These are phyloP conservation scores for Quercus alba DNA, from an alignment of 306 rosid genomes.

Conservation along the genomic window DNA sequence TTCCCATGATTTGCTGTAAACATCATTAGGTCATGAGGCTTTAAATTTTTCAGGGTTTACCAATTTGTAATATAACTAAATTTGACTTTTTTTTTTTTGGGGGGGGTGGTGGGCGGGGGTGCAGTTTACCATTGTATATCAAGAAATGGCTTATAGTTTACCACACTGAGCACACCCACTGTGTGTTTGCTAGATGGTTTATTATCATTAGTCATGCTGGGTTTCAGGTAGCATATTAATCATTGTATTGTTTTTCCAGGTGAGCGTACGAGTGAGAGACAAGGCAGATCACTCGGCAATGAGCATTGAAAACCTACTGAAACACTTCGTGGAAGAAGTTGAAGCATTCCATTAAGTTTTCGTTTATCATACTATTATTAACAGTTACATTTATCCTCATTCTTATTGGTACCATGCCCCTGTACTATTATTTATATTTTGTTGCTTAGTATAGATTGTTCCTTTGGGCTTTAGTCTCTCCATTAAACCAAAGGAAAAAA, in stretches of 20 bases:
- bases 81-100: too few relatives aligned
- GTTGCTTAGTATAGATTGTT: neutral
- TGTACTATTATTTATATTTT: neutral
- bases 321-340: slow-evolving; percentile 56
- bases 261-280: slow-evolving; percentile 87
- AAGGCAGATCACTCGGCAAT: slow-evolving; percentile 53
- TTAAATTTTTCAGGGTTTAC: neutral
- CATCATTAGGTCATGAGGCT: neutral
- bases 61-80: too few relatives aligned
- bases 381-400: neutral
- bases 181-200: neutral
- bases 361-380: neutral
- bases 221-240: slow-evolving; percentile 2
- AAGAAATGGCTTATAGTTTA: neutral
- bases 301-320: slow-evolving; percentile 63
- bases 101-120: too few relatives aligned
- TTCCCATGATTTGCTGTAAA: neutral
- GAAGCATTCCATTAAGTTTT: slow-evolving; percentile 55
- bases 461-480: neutral
- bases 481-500: neutral
- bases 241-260: slow-evolving; percentile 54
- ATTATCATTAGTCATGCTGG: neutral
- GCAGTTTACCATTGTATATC: neutral
- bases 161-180: neutral
- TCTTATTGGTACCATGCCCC: neutral